phyloP scores from a whole-genome alignment of 352 stramenopile genomes.

The Globisporangium recalcitrans region DNA sequence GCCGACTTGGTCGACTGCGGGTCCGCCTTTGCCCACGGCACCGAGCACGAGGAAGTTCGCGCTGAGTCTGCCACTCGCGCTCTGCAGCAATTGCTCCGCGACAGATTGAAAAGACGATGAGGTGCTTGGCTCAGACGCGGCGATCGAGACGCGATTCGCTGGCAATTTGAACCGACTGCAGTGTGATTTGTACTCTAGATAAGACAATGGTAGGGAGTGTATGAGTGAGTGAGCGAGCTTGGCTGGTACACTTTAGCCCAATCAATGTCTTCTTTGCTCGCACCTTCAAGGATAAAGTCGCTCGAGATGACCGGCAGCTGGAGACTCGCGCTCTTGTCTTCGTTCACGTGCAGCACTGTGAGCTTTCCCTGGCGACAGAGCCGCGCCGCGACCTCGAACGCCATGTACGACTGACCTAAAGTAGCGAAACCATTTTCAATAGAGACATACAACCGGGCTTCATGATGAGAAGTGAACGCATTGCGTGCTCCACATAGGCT shows the following conservation, averaged over 20 bases:
- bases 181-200: conserved; percentile 58
- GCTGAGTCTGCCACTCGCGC: conserved; percentile 7
- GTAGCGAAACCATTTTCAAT: not conserved
- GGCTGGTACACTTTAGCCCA: not conserved
- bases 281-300: conserved; percentile 56
- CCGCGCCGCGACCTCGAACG: conserved; percentile 42
- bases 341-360: conserved; percentile 40
- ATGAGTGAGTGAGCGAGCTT: not conserved
- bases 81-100: conserved; percentile 32
- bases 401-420: conserved; percentile 54
- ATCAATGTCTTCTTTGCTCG: not conserved
- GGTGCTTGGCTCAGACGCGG: conserved; percentile 16
- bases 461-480: too few species aligned
- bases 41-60: conserved; percentile 54
- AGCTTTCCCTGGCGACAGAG: conserved; percentile 48
- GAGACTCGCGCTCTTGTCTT: conserved; percentile 35
- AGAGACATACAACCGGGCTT: too few species aligned
- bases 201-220: not conserved
- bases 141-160: conserved; percentile 30
- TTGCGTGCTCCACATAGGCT: too few species aligned
- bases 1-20: conserved; percentile 47
- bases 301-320: conserved; percentile 54
- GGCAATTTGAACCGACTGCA: conserved; percentile 36
- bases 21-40: conserved; percentile 51
- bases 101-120: conserved; percentile 15